Evolutionary conservation across 805 yeast genomes (phyloP).

Genomic region (Lipomyces starkeyi): DNA sequence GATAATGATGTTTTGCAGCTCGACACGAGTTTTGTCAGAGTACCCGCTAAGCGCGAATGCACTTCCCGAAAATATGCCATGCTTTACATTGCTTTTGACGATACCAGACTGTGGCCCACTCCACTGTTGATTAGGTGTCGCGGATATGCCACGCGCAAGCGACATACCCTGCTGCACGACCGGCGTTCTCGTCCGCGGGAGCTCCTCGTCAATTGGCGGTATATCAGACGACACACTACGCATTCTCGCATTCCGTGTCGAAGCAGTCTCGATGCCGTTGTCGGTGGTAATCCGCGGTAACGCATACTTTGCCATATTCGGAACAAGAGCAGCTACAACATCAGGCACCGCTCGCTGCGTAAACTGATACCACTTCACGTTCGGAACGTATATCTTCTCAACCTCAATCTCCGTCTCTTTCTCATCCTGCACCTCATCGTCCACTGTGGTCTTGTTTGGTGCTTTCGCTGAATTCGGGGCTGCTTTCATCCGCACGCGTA

Average conservation of each 20-base stretch:
- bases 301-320: background rate
- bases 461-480: background rate
- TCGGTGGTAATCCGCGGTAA: background rate
- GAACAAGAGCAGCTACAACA: conserved; percentile 10
- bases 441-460: background rate
- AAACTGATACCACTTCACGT: conserved; percentile 12
- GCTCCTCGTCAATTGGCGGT: background rate
- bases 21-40: background rate
- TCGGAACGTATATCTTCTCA: conserved; percentile 9
- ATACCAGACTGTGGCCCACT: background rate
- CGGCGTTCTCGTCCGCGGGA: conserved; percentile 1
- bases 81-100: background rate
- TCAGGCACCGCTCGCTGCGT: conserved; percentile 9
- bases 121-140: background rate
- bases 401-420: background rate
- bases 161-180: background rate
- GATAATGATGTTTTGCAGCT: conserved; percentile 7
- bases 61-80: conserved; percentile 18
- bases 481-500: conserved; percentile 13
- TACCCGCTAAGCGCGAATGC: conserved; percentile 31
- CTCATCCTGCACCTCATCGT: background rate
- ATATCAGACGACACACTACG: conserved; percentile 2
- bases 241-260: background rate
- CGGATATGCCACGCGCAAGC: background rate
- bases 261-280: background rate